Conservation (phyloP, 2,329 filamentous ascomycete species). For the Pseudogymnoascus sp. region DNA sequence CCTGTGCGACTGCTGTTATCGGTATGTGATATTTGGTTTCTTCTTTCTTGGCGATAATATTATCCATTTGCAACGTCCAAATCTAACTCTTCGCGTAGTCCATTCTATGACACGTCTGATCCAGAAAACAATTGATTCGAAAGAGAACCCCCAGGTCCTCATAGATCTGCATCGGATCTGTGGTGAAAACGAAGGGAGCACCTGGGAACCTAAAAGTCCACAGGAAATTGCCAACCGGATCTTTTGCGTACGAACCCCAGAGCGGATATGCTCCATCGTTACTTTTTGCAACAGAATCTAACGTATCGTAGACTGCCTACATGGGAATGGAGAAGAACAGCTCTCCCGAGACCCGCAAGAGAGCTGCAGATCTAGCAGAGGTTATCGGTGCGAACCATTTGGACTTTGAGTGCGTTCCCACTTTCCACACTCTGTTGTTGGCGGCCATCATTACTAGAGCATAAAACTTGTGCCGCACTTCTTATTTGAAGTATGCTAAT, state of each 20-base stretch:
- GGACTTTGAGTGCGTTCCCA: slow-evolving; percentile 45
- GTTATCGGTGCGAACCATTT: slow-evolving; percentile 59
- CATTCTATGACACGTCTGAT: slow-evolving; percentile 4
- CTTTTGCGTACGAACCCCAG: slow-evolving; percentile 32
- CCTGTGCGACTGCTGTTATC: slow-evolving; percentile 45
- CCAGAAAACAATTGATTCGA: slow-evolving; percentile 9
- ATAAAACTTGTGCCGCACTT: neutral
- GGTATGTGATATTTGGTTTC: slow-evolving; percentile 31
- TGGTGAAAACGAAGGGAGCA: slow-evolving; percentile 37
- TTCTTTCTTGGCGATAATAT: slow-evolving; percentile 37
- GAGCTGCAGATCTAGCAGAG: slow-evolving; percentile 52
- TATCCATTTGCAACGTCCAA: neutral
- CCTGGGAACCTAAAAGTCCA: slow-evolving; percentile 33
- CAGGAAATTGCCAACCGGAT: slow-evolving; percentile 50
- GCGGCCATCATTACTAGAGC: neutral
- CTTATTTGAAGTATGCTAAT: neutral
- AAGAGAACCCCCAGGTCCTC: slow-evolving; percentile 46
- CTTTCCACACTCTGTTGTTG: neutral
- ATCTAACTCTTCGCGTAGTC: neutral
- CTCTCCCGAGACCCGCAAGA: slow-evolving; percentile 54
- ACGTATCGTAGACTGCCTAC: slow-evolving; percentile 44
- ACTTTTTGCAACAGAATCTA: neutral
- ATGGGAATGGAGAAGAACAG: slow-evolving; percentile 62
- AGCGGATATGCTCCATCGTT: neutral
- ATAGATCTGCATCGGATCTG: slow-evolving; percentile 41